These are phyloP conservation scores for Vanderwaltozyma polyspora DNA, from an alignment of 805 yeast genomes.

Conservation along the genomic window DNA sequence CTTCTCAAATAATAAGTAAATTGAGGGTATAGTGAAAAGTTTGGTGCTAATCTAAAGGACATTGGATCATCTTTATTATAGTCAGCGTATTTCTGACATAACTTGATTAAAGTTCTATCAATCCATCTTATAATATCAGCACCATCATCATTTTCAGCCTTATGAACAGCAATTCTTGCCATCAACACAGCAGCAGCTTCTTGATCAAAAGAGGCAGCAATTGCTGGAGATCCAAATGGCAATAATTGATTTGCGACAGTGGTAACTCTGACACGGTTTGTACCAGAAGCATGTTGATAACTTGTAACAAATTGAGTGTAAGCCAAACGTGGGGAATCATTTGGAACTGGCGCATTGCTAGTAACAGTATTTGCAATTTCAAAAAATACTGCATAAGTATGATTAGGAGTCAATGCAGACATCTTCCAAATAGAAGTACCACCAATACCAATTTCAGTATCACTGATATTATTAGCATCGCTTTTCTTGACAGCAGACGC, in stretches of 20 bases:
- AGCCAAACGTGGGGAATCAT: constrained; percentile 27
- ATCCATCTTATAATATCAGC: constrained; percentile 92
- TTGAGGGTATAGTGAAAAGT: constrained; percentile 85
- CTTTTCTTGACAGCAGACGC: constrained; percentile 60
- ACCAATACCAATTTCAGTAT: constrained; percentile 88
- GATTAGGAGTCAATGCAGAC: constrained; percentile 76
- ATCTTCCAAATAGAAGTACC: constrained; percentile 83
- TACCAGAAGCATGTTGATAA: constrained; percentile 92
- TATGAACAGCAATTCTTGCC: constrained; percentile 83
- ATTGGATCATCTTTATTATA: constrained; percentile 76
- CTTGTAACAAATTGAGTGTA: constrained; percentile 79
- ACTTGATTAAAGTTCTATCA: constrained; percentile 78
- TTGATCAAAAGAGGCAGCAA: constrained; percentile 77
- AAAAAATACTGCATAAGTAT: constrained; percentile 80
- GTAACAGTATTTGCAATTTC: constrained; percentile 49
- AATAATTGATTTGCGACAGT: constrained; percentile 51
- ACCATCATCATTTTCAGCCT: constrained; percentile 73
- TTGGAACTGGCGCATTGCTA: constrained; percentile 4
- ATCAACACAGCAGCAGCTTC: constrained; percentile 94
- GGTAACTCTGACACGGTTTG: constrained; percentile 80
- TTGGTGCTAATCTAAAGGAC: constrained; percentile 73
- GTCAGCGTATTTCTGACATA: constrained; percentile 90
- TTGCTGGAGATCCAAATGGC: constrained; percentile 44
- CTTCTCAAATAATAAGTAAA: constrained; percentile 92
- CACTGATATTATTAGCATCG: constrained; percentile 63